These are phyloP conservation scores for Teratosphaeria viscida DNA, from an alignment of 2,329 filamentous ascomycete genomes.

Conservation along the genomic window DNA sequence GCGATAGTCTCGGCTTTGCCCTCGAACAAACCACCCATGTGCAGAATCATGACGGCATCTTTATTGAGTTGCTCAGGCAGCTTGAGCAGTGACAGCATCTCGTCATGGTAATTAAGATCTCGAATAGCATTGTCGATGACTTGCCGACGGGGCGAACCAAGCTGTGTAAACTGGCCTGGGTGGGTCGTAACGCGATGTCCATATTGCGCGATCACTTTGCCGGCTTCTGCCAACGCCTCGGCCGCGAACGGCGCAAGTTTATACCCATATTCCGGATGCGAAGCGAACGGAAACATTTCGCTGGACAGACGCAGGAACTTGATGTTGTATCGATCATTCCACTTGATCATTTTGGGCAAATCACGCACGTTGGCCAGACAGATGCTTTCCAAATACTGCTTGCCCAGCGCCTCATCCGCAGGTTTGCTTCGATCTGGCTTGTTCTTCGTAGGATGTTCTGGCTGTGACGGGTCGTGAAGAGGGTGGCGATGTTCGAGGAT, in stretches of 20 bases:
- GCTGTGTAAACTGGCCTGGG: constrained; percentile 84
- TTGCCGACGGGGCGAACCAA: constrained; percentile 68
- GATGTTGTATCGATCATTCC: constrained; percentile 89
- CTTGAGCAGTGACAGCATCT: constrained; percentile 67
- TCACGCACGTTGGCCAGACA: constrained; percentile 76
- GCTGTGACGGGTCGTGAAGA: constrained; percentile 60
- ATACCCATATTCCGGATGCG: constrained; percentile 79
- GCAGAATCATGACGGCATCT: constrained; percentile 88
- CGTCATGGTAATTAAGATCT: constrained; percentile 79
- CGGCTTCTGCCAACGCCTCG: constrained; percentile 64
- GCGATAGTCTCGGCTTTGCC: constrained; percentile 71
- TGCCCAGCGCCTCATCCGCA: constrained; percentile 55
- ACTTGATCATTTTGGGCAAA: constrained; percentile 72
- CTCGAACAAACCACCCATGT: constrained; percentile 85
- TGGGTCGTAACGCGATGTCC: constrained; percentile 83
- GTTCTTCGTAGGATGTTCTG: constrained; percentile 76
- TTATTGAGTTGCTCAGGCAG: constrained; percentile 68
- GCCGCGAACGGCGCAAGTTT: constrained; percentile 73
- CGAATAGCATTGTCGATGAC: constrained; percentile 69
- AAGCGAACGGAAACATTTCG: constrained; percentile 96
- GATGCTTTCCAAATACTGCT: constrained; percentile 63
- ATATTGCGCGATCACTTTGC: constrained; percentile 63
- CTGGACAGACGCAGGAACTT: constrained; percentile 86
- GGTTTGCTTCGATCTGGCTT: constrained; percentile 65
- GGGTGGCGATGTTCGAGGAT: constrained; percentile 85